Base-by-base conservation (phyloP, 768 basidiomycete genomes). In the Epithele typhae region DNA sequence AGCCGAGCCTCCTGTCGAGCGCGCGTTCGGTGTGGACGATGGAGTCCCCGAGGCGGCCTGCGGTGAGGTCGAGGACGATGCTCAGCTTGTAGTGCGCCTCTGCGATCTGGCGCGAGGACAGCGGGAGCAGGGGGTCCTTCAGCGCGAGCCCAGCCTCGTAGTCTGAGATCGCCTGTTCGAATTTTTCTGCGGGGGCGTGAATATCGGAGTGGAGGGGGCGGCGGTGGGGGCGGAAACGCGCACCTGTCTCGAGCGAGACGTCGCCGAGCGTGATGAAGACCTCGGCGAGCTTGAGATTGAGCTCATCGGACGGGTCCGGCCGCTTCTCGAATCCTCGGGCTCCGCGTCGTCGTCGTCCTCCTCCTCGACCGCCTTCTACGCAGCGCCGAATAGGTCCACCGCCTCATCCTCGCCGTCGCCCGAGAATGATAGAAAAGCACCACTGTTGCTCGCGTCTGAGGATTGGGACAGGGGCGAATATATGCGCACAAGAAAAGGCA, bases 201-300 rank as follows among this genome's bases (percentile, higher is more conserved):
- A 24, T 40, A 41, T 36, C n/a, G n/a, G 45, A 32, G 48, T 52
- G n/a, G n/a, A n/a, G n/a, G n/a, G n/a, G n/a, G n/a, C n/a, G n/a
- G n/a, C n/a, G n/a, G n/a, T n/a, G 32, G 15, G 3, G 35, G 3
- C 40, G 24, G n/a, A 3, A 25, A 30, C 14, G 18, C 4, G 59
- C 46, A 93, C 95, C 95, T 25, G 92, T 95, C 68, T 99, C 96
- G 48, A 95, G 70, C 18, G 92, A 94, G n/a, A 99, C 89, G 62
- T 98, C 96, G 1, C 95, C 96, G 6, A 99, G 75, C 7, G 87
- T 72, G 47, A 94, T 83, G 64, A 87, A 94, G 2, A 87, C 89
- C 52, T 97, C 93, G 3, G 95, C 95, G 41, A 95, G 74, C 68
- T 88, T 90, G 43, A 95, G 75, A 59, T 78, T 83, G 27, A 79